phyloP scores from a whole-genome alignment of 2,329 filamentous ascomycete genomes.

The Thielaviopsis ethacetica region DNA sequence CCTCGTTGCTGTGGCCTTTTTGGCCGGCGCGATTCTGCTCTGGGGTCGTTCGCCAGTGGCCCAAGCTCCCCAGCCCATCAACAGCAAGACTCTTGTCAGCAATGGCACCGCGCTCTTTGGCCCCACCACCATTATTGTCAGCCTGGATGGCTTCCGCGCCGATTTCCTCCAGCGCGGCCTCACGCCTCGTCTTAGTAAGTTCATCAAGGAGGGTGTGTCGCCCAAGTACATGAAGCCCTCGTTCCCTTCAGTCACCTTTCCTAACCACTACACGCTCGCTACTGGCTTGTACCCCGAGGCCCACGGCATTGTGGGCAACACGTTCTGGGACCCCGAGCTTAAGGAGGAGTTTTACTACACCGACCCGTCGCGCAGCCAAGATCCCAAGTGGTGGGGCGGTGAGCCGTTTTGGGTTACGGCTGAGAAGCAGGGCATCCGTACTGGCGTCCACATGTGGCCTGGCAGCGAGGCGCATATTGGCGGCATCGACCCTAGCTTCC shows the following conservation, averaged over 20 bases:
- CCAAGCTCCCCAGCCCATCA: constrained; percentile 27
- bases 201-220: constrained; percentile 71
- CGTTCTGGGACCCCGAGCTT: constrained; percentile 74
- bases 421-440: constrained; percentile 60
- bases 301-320: constrained; percentile 86
- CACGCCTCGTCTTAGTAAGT: constrained; percentile 64
- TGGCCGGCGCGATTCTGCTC: constrained; percentile 15
- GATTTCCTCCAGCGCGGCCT: constrained; percentile 76
- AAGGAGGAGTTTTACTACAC: constrained; percentile 79
- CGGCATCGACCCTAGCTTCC: constrained; percentile 55
- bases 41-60: constrained; percentile 3
- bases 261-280: constrained; percentile 85
- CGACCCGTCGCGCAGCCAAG: constrained; percentile 55
- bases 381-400: constrained; percentile 86
- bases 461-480: constrained; percentile 79
- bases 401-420: constrained; percentile 92
- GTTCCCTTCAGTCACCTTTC: constrained; percentile 93
- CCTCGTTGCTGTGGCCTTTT: constrained; percentile 21
- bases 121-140: constrained; percentile 85
- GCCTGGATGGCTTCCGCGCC: constrained; percentile 86
- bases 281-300: constrained; percentile 86
- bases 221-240: constrained; percentile 86
- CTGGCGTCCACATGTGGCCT: constrained; percentile 96
- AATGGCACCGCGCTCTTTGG: constrained; percentile 85
- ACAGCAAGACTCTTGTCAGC: constrained; percentile 33